Percentiles rank a stretch among this genome's conserved stretches.
Conservation (phyloP, 768 basidiomycete species). For the Termitomyces sp. region DNA sequence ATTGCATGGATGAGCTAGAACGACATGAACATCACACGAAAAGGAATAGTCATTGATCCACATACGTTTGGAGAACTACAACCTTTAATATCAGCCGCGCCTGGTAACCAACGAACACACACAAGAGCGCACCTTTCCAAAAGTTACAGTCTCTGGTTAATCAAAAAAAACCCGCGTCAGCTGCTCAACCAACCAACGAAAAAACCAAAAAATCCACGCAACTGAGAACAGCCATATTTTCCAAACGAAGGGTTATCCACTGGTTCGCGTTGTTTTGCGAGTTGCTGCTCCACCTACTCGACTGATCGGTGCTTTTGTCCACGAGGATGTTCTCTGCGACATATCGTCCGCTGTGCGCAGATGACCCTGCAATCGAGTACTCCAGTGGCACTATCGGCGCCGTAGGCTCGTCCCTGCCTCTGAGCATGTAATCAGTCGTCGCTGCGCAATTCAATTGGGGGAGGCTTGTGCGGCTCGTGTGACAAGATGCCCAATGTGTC, state of each 20-base stretch:
- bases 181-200: not conserved
- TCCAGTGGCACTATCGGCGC: constrained; percentile 23
- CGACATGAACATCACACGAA: constrained; percentile 4
- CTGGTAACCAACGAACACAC: not conserved
- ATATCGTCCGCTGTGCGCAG: constrained; percentile 70
- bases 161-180: constrained; percentile 1
- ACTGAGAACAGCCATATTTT: constrained; percentile 61
- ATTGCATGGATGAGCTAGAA: constrained; percentile 76
- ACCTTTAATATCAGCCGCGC: not conserved
- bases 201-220: constrained; percentile 26
- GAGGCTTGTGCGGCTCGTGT: too few relatives aligned
- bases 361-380: constrained; percentile 54
- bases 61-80: constrained; percentile 37
- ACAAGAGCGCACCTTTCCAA: constrained; percentile 74
- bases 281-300: constrained; percentile 74
- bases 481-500: too few relatives aligned
- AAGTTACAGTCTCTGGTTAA: constrained; percentile 68
- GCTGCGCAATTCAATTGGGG: too few relatives aligned
- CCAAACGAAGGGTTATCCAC: constrained; percentile 66
- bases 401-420: not conserved
- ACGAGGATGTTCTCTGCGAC: constrained; percentile 62
- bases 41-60: too few relatives aligned
- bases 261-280: constrained; percentile 54
- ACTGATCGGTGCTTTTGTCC: constrained; percentile 56
- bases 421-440: too few relatives aligned